Base-by-base conservation (phyloP, 441 rosid genomes). In the Eruca vesicaria region DNA sequence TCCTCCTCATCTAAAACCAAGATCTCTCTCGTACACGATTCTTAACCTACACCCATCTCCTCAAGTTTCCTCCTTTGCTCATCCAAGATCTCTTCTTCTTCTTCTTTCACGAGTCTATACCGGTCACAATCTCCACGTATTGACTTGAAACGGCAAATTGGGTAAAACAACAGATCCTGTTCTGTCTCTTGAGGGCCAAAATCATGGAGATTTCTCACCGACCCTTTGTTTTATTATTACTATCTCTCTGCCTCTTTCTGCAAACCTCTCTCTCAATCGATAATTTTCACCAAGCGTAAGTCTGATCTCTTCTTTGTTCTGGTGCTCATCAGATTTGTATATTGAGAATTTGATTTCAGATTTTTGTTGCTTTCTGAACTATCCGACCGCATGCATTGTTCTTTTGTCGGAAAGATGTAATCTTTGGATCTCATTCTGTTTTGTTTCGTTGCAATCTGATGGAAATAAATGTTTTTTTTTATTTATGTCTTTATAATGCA, bases 281-380 rank as follows among this genome's bases (percentile, higher is more conserved):
- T 41, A 74, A 81, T 72, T 84, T 88, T 76, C 92, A 82, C 78
- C 97, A 85, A 72, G 89, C 99, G 98, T 93, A 86, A 87, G 97
- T 88, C 64, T 69, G 63, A 45, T 72, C 62, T 67, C 26, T 45
- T 18, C 4, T 5, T 7, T 41, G 26, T 7, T 36, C 60, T 19
- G 63, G 15, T 1, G 61, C 69, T 52, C 66, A 11, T 69, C 59
- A 68, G 78, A 43, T 36, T 32, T 69, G 16, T n/a, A n/a, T 41
- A 21, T 8, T 16, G 36, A 18, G 6, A 63, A 50, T 74, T 16
- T 65, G 32, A 1, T 11, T 20, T 11, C 0, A 78, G 56, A 43
- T 67, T 36, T 59, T 28, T 0, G 16, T 35, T 50, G 18, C 38
- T 29, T 59, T 23, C 21, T 18, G 10, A 16, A 64, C 10, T 66